These are phyloP conservation scores for Zoysia japonica DNA, from an alignment of 176 grass and related monocot genomes.

Conservation along the genomic window DNA sequence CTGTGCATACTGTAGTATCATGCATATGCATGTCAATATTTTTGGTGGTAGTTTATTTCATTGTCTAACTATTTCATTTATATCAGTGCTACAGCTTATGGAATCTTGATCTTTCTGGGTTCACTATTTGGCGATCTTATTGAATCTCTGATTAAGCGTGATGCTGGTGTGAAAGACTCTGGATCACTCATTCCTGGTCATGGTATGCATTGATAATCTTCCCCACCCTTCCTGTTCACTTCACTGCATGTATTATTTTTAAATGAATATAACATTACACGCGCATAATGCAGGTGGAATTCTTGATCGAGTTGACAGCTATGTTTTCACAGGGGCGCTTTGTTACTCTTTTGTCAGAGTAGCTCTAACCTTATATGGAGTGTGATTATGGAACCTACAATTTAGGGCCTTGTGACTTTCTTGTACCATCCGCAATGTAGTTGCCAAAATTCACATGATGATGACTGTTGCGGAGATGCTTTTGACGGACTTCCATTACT, in stretches of 20 bases:
- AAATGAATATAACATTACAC: slow-evolving; percentile 29
- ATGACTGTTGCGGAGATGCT: slow-evolving; percentile 9
- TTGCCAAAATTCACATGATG: not conserved
- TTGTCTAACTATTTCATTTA: slow-evolving; percentile 42
- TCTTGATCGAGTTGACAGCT: slow-evolving; percentile 96
- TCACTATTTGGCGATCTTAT: slow-evolving; percentile 93
- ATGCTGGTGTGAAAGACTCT: slow-evolving; percentile 96
- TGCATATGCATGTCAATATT: slow-evolving; percentile 17
- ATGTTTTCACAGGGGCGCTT: slow-evolving; percentile 94
- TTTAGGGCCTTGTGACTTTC: not conserved
- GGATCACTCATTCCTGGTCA: slow-evolving; percentile 98
- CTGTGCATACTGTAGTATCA: not conserved
- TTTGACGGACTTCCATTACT: not conserved
- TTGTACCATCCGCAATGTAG: not conserved
- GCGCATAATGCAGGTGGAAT: slow-evolving; percentile 73
- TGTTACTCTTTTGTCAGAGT: slow-evolving; percentile 97
- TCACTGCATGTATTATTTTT: not conserved
- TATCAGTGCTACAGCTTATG: slow-evolving; percentile 77
- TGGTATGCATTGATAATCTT: slow-evolving; percentile 51
- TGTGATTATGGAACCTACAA: slow-evolving; percentile 41
- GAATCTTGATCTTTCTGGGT: slow-evolving; percentile 82
- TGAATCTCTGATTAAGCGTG: slow-evolving; percentile 93
- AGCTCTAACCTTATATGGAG: slow-evolving; percentile 63
- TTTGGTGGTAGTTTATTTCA: slow-evolving; percentile 14
- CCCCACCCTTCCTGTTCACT: not conserved